Percentiles rank a stretch among this genome's conserved stretches.
Conservation (phyloP, 768 basidiomycete species). For the Tricholoma furcatifolium region DNA sequence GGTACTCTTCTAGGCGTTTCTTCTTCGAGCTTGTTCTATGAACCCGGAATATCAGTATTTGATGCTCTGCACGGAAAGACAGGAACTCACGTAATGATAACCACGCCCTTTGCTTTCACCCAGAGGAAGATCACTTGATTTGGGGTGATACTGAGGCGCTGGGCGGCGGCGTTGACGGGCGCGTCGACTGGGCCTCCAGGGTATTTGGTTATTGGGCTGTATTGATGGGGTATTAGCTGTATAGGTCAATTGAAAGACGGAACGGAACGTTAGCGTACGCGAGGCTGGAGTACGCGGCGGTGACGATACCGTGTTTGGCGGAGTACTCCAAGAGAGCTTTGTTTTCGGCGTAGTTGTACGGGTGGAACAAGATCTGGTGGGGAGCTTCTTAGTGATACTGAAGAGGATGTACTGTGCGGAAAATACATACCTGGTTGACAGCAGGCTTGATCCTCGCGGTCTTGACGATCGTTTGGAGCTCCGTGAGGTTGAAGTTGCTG, state of each 20-base stretch:
- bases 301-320: constrained; percentile 47
- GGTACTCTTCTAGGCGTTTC: constrained; percentile 64
- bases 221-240: not conserved
- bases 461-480: constrained; percentile 52
- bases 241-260: not conserved
- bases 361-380: constrained; percentile 48
- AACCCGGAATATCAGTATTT: not conserved
- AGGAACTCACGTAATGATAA: constrained; percentile 62
- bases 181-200: constrained; percentile 68
- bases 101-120: constrained; percentile 64
- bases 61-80: not conserved
- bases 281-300: constrained; percentile 57
- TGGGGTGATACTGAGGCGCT: constrained; percentile 51
- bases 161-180: constrained; percentile 50
- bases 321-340: constrained; percentile 48
- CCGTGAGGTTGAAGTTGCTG: constrained; percentile 58
- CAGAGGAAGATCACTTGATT: constrained; percentile 71
- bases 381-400: no score
- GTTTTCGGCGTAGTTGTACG: constrained; percentile 53
- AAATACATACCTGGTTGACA: constrained; percentile 59
- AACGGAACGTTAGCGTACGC: constrained; percentile 30
- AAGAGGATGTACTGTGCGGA: not conserved
- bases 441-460: constrained; percentile 56
- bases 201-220: constrained; percentile 52
- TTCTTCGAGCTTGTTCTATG: constrained; percentile 59